phyloP scores from a whole-genome alignment of 164 flowering plant species.

The Umbellularia californica region DNA sequence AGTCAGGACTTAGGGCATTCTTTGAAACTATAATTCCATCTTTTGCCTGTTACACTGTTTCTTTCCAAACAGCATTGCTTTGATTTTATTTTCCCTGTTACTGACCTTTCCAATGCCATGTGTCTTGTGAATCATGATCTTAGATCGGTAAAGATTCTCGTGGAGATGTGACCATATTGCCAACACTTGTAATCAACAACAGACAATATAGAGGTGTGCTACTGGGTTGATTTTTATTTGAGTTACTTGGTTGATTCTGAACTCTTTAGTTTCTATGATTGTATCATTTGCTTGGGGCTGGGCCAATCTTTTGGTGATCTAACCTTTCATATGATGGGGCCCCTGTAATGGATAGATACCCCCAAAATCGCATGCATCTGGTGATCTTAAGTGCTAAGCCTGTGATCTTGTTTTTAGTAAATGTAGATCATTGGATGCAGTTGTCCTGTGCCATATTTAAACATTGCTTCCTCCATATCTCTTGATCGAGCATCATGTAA shows the following conservation, averaged over 20 bases:
- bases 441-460: background rate
- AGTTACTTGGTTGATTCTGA: background rate
- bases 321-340: background rate
- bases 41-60: background rate
- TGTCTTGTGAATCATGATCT: conserved; percentile 4
- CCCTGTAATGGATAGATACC: background rate
- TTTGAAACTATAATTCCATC: background rate
- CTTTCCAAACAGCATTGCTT: background rate
- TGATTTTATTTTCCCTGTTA: background rate
- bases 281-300: background rate
- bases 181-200: conserved; percentile 87
- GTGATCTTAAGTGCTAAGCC: background rate
- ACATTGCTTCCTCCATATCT: background rate
- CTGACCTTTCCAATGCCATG: background rate
- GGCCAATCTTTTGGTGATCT: background rate
- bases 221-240: background rate
- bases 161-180: conserved; percentile 95
- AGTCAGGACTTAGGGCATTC: background rate
- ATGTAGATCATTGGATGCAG: background rate
- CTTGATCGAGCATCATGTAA: background rate
- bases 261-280: background rate
- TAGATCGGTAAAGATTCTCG: conserved; percentile 90
- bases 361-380: background rate
- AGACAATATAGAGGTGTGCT: conserved; percentile 84
- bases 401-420: background rate